Base-by-base conservation (phyloP, 2,329 filamentous ascomycete species). In the Boeremia lycopersici region DNA sequence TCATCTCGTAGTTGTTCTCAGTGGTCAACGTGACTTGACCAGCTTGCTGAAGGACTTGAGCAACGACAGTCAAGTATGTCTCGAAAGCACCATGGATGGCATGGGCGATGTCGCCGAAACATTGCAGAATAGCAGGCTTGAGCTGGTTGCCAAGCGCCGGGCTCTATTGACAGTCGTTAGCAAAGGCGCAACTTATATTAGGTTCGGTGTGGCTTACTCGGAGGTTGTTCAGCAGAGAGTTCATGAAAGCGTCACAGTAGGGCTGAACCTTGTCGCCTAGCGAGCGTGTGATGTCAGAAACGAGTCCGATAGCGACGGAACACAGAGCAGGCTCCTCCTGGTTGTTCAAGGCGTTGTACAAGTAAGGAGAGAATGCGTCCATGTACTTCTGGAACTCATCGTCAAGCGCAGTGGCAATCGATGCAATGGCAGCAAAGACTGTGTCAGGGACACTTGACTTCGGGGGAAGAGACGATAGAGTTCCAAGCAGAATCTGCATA, bases 241-340 rank as follows among this genome's bases (percentile, higher is more conserved):
- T 99, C 95, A 99, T 99, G 76, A 98, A 97, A 63, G 88, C 86
- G 70, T 99, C 95, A 77, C 95, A 99, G 82, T 89, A 98, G 53
- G 93, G 95, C 78, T 96, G 91, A 70, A 93, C 90, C 75, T 89
- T 90, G 73, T 92, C 88, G 73, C 92, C 91, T 73, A 98, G 83
- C 13, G 93, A 95, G 67, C 95, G 89, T 47, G 92, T 93, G 68
- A 99, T 95, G 73, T 99, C 95, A 75, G 93, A 96, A 65, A 98
- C 93, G 52, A 99, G 85, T 67, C 95, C 95, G 75, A 99, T 97
- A 68, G 95, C 93, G 88, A 98, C 96, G 40, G 93, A 89, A 82
- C 95, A 98, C 59, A 98, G 84, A 75, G 87, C 89, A 31, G 93
- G 90, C 79, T 97, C 95, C 62, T 99, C 93, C 73, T 96, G 92